Evolutionary conservation across 805 yeast genomes (phyloP).

Genomic region (Wickerhamiella slavikovae): DNA sequence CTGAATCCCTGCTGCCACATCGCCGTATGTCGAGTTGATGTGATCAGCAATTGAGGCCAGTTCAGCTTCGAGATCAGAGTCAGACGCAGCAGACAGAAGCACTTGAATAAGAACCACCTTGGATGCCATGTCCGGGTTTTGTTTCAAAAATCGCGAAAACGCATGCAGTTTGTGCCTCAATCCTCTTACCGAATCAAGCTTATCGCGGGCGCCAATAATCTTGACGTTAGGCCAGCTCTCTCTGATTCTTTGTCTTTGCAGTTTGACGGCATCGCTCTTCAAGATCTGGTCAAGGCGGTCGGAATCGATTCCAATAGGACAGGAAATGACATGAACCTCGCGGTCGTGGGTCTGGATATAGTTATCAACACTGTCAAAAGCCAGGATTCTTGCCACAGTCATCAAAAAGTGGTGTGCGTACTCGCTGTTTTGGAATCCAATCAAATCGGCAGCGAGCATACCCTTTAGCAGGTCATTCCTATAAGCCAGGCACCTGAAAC

Average conservation of each 20-base stretch:
- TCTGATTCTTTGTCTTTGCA: constrained; percentile 34
- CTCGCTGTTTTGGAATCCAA: constrained; percentile 82
- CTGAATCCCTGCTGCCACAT: constrained; percentile 46
- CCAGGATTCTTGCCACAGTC: constrained; percentile 63
- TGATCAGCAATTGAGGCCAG: constrained; percentile 61
- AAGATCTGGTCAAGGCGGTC: constrained; percentile 27
- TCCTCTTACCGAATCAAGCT: constrained; percentile 73
- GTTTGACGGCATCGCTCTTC: constrained; percentile 27
- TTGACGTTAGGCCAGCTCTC: constrained; percentile 57
- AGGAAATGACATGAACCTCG: constrained; percentile 17
- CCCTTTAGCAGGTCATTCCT: constrained; percentile 61
- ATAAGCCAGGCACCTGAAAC: constrained; percentile 83
- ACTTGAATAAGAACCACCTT: constrained; percentile 66
- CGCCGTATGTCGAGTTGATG: constrained; percentile 51
- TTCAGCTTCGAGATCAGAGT: constrained; percentile 49
- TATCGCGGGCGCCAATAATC: constrained; percentile 73
- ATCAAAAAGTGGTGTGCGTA: constrained; percentile 87
- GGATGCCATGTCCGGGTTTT: constrained; percentile 51
- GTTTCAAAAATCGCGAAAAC: constrained; percentile 53
- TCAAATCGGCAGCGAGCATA: constrained; percentile 68
- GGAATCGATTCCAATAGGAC: constrained; percentile 24
- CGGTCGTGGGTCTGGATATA: constrained; percentile 49
- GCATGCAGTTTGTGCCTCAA: constrained; percentile 73
- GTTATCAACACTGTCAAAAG: constrained; percentile 70
- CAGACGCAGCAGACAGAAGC: constrained; percentile 31